Evolutionary conservation across 2,329 filamentous ascomycete species (phyloP).

Genomic region (Colletotrichum gigasporum): DNA sequence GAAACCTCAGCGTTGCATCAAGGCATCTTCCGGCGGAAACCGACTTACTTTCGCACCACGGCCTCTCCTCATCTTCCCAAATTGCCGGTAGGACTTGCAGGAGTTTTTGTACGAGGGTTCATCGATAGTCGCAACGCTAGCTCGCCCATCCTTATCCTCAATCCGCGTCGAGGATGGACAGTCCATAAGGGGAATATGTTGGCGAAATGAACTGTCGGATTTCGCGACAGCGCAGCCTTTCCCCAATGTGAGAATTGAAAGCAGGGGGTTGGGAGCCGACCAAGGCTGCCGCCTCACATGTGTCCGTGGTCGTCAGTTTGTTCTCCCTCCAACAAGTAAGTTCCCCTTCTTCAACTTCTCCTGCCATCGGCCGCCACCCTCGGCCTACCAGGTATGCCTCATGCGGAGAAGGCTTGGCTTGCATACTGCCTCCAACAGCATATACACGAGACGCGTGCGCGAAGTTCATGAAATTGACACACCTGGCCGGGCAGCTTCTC

Average conservation of each 20-base stretch:
- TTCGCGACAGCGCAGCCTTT: neutral
- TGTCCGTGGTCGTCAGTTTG: neutral
- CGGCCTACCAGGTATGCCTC: conserved; percentile 18
- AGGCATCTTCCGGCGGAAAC: neutral
- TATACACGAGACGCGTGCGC: neutral
- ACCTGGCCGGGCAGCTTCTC: conserved; percentile 6
- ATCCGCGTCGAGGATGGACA: neutral
- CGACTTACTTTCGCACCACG: neutral
- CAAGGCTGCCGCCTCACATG: conserved; percentile 1
- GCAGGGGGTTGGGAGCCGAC: neutral
- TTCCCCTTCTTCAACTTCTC: neutral
- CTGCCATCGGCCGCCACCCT: conserved; percentile 10
- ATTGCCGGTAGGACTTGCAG: neutral
- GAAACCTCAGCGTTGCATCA: conserved; percentile 1
- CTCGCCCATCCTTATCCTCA: conserved; percentile 8
- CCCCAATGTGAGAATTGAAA: neutral
- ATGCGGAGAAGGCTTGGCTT: conserved; percentile 24
- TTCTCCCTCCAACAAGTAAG: too few species aligned
- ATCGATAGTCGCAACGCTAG: conserved; percentile 18
- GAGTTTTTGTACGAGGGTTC: neutral
- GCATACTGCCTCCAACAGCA: conserved; percentile 17
- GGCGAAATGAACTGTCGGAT: conserved; percentile 5
- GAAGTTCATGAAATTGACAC: neutral
- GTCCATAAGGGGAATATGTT: neutral
- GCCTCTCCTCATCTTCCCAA: neutral